Evolutionary conservation across 441 rosid species (phyloP).

Genomic region (Pelargonium citronellum): DNA sequence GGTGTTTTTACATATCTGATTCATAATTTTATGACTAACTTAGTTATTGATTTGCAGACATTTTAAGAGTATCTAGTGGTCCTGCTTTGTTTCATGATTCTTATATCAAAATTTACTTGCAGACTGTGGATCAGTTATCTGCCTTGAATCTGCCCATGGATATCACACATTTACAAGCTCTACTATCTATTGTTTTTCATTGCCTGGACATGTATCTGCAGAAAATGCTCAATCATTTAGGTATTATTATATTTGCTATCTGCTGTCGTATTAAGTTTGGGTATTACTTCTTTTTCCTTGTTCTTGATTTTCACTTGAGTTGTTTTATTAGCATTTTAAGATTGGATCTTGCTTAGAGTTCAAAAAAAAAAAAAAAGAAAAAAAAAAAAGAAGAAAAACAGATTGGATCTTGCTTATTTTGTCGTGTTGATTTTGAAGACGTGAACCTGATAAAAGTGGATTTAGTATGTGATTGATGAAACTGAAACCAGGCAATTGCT

Average conservation of each 20-base stretch:
- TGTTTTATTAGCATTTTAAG: no score
- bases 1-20: constrained; percentile 8
- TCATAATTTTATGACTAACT: constrained; percentile 1
- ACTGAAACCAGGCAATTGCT: not conserved
- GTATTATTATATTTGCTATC: constrained; percentile 33
- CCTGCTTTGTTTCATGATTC: constrained; percentile 17
- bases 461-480: not conserved
- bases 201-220: constrained; percentile 74
- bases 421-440: not conserved
- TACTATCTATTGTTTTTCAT: constrained; percentile 82
- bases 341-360: not conserved
- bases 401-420: not conserved
- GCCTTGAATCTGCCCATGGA: constrained; percentile 86
- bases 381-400: no score
- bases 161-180: constrained; percentile 90
- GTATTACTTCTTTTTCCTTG: constrained; percentile 6
- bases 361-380: no score
- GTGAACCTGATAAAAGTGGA: not conserved
- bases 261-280: constrained; percentile 2
- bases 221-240: constrained; percentile 68
- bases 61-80: constrained; percentile 8
- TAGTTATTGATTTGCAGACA: constrained; percentile 1
- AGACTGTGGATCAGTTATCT: constrained; percentile 93
- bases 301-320: not conserved
- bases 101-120: constrained; percentile 34